Evolutionary conservation across 1,139 yeast species (phyloP), one percentile per base, ranked within the genome.

Genomic region (Debaryomyces fabryi): DNA sequence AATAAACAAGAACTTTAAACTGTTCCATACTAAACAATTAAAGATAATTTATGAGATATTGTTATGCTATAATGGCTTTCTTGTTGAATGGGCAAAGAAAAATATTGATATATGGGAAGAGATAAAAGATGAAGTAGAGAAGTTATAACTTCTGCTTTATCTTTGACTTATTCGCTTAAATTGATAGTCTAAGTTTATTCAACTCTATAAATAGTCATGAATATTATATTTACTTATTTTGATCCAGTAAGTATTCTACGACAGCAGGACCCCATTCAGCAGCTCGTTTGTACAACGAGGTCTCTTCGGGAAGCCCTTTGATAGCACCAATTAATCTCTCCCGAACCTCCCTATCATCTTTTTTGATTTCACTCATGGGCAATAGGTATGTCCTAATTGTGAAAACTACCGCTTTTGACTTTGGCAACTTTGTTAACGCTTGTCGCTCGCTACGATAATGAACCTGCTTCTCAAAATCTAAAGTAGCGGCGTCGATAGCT

Each of bases 101-200:
- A 86, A 85, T 59, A 67, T 83, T 44, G 90, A 86, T 56, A 76
- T 82, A 45, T 86, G 93, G 93, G 85, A 83, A 58, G 91, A 85
- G 52, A 83, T 86, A 10, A 74, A 73, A 51, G 75, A 72, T 18
- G 81, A 76, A 49, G 60, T 76, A 13, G 49, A 54, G 29, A 68
- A 60, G 47, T 50, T 67, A 46, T 68, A 50, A 23, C 6, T 8
- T 20, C 13, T 5, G 16, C n/a, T 29, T n/a, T 23, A 18, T 32
- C 24, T 39, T 10, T 6, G 6, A 15, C 38, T 35, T n/a, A n/a
- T 16, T 21, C 10, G 15, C 3, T 12, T 6, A 20, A 8, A 35
- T 20, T 15, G 18, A 10, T 35, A 21, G 16, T 20, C 23, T 3
- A 21, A 35, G 39, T 13, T 35, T 21, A 21, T 9, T 35, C 23